Base-by-base conservation (phyloP, 306 rosid species). In the Acacia confusa region DNA sequence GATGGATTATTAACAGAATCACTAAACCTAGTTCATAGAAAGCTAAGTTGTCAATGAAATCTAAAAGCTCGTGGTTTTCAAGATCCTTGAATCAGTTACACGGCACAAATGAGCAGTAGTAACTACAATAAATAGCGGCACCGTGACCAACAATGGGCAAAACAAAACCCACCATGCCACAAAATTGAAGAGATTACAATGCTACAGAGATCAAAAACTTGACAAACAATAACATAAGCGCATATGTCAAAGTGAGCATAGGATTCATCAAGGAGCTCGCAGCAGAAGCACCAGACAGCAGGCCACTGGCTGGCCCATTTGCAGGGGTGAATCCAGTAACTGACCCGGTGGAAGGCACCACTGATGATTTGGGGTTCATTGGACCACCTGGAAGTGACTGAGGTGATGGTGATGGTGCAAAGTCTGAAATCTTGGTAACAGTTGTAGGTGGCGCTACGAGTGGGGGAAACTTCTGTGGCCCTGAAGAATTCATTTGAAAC, bases 361-460 rank as follows among this genome's bases (percentile, higher is more conserved):
- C 43, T 0, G 90, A 77, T 7, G 93, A 79, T 28, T 19, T 81
- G 6, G 98, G 96, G 4, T 82, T 43, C 41, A 75, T 36, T 24
- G 87, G 45, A 84, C 93, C 87, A 0, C 75, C 14, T 70, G 90
- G 90, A 6, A 86, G 90, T 0, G 85, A 89, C 85, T 74, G 81
- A 53, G 99, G 97, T 24, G 97, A 55, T 22, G 98, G 97, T 15
- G 97, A 76, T 0, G 98, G 98, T 17, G 92, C 92, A 85, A 82
- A 91, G 2, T 78, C 43, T 0, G 92, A 38, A 45, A 92, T 95
- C 61, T 60, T 83, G 30, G 63, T 52, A 65, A 91, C 92, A 4
- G 96, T 40, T 17, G 96, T 80, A 32, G 98, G 99, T 12, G 99
- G 99, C 27, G 89, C 99, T 53, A 85, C 60, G 11, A 93, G 92